A percentile compares a stretch with the other conserved stretches of the same genome.
Evolutionary conservation across 2,329 filamentous ascomycete genomes (phyloP).

Genomic region (Acephala macrosclerotiorum): DNA sequence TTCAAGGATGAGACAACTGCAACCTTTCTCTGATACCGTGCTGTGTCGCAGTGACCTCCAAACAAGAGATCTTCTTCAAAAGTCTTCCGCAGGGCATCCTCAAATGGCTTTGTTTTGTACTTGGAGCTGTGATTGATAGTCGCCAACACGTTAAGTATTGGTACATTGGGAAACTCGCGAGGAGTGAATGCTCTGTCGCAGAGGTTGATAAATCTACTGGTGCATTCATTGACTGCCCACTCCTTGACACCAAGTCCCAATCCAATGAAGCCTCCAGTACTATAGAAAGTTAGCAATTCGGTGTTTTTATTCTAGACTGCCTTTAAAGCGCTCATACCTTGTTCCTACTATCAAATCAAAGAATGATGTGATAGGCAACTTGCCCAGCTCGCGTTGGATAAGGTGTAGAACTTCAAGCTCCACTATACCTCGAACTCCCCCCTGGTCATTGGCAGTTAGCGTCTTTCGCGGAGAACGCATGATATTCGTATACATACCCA

Average conservation of each 20-base stretch:
- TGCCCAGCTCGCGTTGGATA: conserved; percentile 18
- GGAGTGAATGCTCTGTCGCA: conserved; percentile 15
- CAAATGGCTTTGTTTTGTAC: conserved; percentile 47
- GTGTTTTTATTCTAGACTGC: conserved; percentile 37
- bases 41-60: conserved; percentile 38
- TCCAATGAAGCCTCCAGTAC: conserved; percentile 24
- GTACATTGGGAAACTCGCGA: conserved; percentile 45
- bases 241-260: conserved; percentile 15
- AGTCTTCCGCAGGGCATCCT: conserved; percentile 44
- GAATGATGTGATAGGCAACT: conserved; percentile 22
- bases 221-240: conserved; percentile 16
- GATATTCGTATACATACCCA: conserved; percentile 12
- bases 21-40: conserved; percentile 45
- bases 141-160: conserved; percentile 37
- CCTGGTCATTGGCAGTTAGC: conserved; percentile 6
- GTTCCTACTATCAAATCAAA: conserved; percentile 31
- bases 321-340: conserved; percentile 12
- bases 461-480: no score
- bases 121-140: conserved; percentile 42
- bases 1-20: conserved; percentile 52
- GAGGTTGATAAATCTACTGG: conserved; percentile 10
- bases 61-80: conserved; percentile 50
- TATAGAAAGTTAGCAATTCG: background rate
- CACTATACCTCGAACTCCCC: conserved; percentile 24
- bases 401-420: conserved; percentile 20